Base-by-base conservation (phyloP, 2,329 filamentous ascomycete species). In the Aspergillus glaucus region DNA sequence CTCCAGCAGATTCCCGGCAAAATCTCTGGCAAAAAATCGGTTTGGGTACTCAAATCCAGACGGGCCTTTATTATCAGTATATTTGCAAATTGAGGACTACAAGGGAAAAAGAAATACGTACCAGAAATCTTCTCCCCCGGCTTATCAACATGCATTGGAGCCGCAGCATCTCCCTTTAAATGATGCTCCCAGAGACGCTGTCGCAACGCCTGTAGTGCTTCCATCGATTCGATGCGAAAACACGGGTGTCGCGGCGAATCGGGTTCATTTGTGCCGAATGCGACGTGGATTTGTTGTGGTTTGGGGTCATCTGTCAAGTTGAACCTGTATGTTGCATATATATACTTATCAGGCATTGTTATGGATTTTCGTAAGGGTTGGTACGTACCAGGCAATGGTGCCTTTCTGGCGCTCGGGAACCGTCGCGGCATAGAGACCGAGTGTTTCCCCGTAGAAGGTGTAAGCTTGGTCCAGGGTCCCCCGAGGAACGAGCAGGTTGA, bases 11-110 rank as follows among this genome's bases (percentile, higher is more conserved):
- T 80, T 80, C 2, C 78, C 78, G 1, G 76, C 76, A 64, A 72
- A 81, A 54, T 81, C 78, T 49, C 79, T 73, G 1, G 79, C 80
- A 62, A 85, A 85, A 62, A 85, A 85, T 12, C 82, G 70, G 32
- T 66, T 70, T 0, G 81, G 81, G 56, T 82, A 84, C 61, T 84
- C 81, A 1, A 76, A 74, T 0, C 79, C 80, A 17, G 37, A 40
- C 10, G 37, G 37, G 1, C 37, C 37, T 40, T 19, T 36, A 57
- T 79, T 69, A 0, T 70, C 64, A 2, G 79, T 75, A 76, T 51
- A 55, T 50, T 32, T 19, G 19, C 44, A 28, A 4, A 8, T 15
- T 10, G 44, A 22, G 7, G 32, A 32, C 21, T 21, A 9, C 40
- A 9, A 40, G 40, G 19, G 17, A 46, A 6, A 28, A 37, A 48